These are phyloP conservation scores for Saccharomycopsis hybrid DNA, from an alignment of 1,139 yeast species.

Conservation along the genomic window DNA sequence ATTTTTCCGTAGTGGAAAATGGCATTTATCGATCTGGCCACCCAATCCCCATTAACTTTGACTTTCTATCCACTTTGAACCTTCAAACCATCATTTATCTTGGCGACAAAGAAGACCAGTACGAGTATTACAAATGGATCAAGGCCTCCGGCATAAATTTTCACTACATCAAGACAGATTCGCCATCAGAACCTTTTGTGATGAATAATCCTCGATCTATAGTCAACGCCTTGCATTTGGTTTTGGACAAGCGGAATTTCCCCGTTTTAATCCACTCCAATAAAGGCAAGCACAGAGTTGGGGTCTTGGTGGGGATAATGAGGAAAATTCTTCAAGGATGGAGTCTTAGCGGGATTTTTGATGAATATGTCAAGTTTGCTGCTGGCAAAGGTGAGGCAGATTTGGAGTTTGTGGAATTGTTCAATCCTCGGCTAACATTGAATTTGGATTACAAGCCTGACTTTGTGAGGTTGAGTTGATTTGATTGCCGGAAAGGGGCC, in stretches of 20 bases:
- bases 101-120: constrained; percentile 65
- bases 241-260: constrained; percentile 65
- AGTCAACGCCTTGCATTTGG: constrained; percentile 53
- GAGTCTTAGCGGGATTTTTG: constrained; percentile 89
- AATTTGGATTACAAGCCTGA: constrained; percentile 15
- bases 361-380: constrained; percentile 89
- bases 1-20: constrained; percentile 82
- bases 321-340: constrained; percentile 84
- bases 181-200: constrained; percentile 71
- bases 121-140: constrained; percentile 66
- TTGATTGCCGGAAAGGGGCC: too few relatives aligned
- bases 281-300: constrained; percentile 93
- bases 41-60: constrained; percentile 80
- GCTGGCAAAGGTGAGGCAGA: constrained; percentile 92
- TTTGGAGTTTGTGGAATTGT: constrained; percentile 45
- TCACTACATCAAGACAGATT: constrained; percentile 56
- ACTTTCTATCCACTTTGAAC: constrained; percentile 63
- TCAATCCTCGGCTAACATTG: constrained; percentile 14
- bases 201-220: constrained; percentile 52
- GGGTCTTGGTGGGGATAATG: constrained; percentile 83
- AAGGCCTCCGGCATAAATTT: constrained; percentile 46
- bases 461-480: constrained; percentile 18
- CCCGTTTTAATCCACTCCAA: constrained; percentile 88
- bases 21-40: constrained; percentile 88
- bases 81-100: constrained; percentile 76